Evolutionary conservation across 345 rosid species (phyloP).

Genomic region (Odontarrhena argentea): DNA sequence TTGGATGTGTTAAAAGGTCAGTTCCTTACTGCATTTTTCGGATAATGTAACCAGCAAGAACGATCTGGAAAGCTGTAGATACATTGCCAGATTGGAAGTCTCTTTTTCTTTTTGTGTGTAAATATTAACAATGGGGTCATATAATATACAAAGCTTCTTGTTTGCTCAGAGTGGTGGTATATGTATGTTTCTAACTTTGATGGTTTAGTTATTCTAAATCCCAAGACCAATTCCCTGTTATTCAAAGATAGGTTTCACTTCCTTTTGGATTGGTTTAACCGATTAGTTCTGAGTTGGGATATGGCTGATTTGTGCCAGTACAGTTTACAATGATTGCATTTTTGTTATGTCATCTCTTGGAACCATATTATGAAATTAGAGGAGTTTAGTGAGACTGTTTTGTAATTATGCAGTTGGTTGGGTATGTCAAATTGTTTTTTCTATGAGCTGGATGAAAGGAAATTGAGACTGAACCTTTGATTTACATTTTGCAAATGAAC

Average conservation of each 20-base stretch:
- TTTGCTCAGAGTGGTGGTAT: constrained; percentile 18
- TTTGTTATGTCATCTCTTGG: no score
- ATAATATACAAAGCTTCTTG: constrained; percentile 15
- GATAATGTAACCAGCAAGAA: constrained; percentile 2
- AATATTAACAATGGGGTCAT: constrained; percentile 10
- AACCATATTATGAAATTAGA: no score
- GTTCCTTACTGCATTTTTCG: constrained; percentile 18
- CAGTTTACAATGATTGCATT: no score
- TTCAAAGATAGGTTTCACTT: background rate
- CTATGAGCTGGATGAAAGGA: no score
- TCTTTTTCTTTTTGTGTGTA: constrained; percentile 18
- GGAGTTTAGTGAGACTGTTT: no score
- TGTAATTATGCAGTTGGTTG: no score
- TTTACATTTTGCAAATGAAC: no score
- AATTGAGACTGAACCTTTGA: no score
- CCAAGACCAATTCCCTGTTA: background rate
- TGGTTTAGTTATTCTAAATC: background rate
- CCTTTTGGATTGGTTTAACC: background rate
- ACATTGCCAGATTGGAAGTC: constrained; percentile 20
- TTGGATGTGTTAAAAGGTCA: constrained; percentile 15
- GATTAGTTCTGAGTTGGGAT: no score
- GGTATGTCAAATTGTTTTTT: no score
- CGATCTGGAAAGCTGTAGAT: constrained; percentile 9
- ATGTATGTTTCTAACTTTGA: background rate
- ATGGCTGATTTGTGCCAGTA: no score